Evolutionary conservation across 441 rosid species (phyloP).

Genomic region (Populus hybrid): DNA sequence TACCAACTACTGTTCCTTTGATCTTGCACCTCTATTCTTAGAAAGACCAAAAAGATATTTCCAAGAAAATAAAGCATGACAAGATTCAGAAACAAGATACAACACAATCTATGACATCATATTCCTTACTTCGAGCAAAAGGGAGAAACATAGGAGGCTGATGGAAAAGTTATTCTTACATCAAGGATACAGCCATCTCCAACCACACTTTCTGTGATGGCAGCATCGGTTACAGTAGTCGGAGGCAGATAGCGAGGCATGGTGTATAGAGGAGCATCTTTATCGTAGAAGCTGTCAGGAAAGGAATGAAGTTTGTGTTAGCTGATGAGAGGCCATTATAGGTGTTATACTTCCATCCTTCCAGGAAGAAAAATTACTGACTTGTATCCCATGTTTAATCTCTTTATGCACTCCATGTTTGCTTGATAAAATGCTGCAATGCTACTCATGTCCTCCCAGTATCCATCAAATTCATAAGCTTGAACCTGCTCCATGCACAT

Average conservation of each 20-base stretch:
- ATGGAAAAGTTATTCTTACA: slow-evolving; percentile 34
- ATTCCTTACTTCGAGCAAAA: neutral
- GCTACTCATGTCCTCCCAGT: slow-evolving; percentile 79
- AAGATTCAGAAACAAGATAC: neutral
- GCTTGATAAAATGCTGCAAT: slow-evolving; percentile 68
- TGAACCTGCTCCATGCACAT: slow-evolving; percentile 41
- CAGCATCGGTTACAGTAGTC: slow-evolving; percentile 44
- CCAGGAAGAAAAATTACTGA: slow-evolving; percentile 28
- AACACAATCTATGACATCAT: too few species aligned
- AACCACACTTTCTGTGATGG: slow-evolving; percentile 54
- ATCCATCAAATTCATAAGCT: slow-evolving; percentile 59
- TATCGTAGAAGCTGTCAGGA: slow-evolving; percentile 57
- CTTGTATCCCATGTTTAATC: slow-evolving; percentile 35
- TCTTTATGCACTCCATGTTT: slow-evolving; percentile 67
- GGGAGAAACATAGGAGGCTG: neutral
- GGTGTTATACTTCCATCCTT: neutral
- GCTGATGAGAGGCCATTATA: neutral
- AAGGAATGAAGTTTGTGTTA: slow-evolving; percentile 8
- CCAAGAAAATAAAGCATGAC: slow-evolving; percentile 13
- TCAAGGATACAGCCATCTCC: slow-evolving; percentile 81
- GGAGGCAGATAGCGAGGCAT: slow-evolving; percentile 76
- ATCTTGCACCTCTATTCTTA: slow-evolving; percentile 68
- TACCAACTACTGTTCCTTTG: slow-evolving; percentile 67
- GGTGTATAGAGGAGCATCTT: slow-evolving; percentile 53
- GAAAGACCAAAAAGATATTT: slow-evolving; percentile 16